Base-by-base conservation (phyloP, 2,329 filamentous ascomycete species). In the Chrysosporium keratinophilum region DNA sequence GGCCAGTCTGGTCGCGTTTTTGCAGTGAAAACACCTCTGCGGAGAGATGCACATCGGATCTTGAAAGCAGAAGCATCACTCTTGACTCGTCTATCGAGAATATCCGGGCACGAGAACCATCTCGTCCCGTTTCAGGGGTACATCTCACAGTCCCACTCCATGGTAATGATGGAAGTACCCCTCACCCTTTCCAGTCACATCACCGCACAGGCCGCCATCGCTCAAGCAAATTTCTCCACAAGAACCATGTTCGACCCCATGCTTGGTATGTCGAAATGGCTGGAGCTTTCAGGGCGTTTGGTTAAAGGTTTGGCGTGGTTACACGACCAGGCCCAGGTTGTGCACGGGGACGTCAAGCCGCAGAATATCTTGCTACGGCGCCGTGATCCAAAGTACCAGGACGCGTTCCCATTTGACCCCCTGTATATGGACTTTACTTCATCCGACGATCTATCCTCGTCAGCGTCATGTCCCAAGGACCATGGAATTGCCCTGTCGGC, bases 271-370 rank as follows among this genome's bases (percentile, higher is more conserved):
- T 49, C 59, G 1, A 54, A 63, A 6, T 77, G 74, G 73, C 63
- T 68, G 0, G 59, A 63, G 10, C 62, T 76, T 5, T 69, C 73
- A 12, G 58, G 60, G 37, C 65, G 67, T 48, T 64, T 76, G 10
- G 69, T 75, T 48, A 52, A 59, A 6, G 68, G 71, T 0, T 63
- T 76, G 2, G 59, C 61, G 6, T 77, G 73, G 70, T 63, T 77
- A 5, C 74, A 76, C 49, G 58, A 61, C 34, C 57, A 59, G 2
- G 64, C 67, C 1, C 64, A 66, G 3, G 64, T 76, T 3, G 66
- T 76, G 2, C 74, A 77, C 57, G 73, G 72, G 1, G 73, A 76
- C 61, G 70, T 76, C 60, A 76, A 76, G 56, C 72, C 71, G 4
- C 67, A 69, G 44, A 76, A 75, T 40, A 63, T 75, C 28, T 63